Percentiles rank a stretch among this genome's conserved stretches.
Conservation (phyloP, 257 asterid genomes). For the Nicotiana noctiflora region DNA sequence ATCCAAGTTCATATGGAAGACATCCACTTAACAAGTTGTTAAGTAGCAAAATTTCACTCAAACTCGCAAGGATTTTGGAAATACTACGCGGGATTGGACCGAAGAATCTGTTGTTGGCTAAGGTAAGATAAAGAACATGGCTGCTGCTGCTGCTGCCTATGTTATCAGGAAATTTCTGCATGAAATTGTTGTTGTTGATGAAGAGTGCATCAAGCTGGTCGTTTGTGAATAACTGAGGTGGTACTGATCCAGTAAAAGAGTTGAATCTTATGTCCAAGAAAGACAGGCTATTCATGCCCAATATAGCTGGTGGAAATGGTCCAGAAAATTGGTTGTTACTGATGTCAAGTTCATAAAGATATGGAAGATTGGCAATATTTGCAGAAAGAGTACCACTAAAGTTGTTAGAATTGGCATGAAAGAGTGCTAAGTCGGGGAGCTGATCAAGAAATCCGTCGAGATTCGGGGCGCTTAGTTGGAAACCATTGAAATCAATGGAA, state of each 20-base stretch:
- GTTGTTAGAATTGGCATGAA: slow-evolving; percentile 67
- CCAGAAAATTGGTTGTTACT: slow-evolving; percentile 67
- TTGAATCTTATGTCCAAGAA: slow-evolving; percentile 63
- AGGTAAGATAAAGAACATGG: slow-evolving; percentile 29
- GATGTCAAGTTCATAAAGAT: slow-evolving; percentile 57
- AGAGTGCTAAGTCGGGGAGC: slow-evolving; percentile 63
- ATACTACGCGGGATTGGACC: slow-evolving; percentile 54
- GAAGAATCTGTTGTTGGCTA: slow-evolving; percentile 56
- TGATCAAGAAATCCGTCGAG: slow-evolving; percentile 57
- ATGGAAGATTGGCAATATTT: slow-evolving; percentile 33
- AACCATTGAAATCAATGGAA: slow-evolving; percentile 66
- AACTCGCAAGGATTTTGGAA: slow-evolving; percentile 8
- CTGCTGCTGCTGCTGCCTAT: slow-evolving; percentile 8
- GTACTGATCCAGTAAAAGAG: slow-evolving; percentile 49
- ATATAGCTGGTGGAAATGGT: slow-evolving; percentile 37
- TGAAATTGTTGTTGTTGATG: slow-evolving; percentile 53
- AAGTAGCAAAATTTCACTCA: slow-evolving; percentile 39
- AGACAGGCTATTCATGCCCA: slow-evolving; percentile 35
- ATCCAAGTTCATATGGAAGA: slow-evolving; percentile 48
- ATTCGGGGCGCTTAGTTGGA: slow-evolving; percentile 47
- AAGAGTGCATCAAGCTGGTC: slow-evolving; percentile 39
- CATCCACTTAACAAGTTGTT: slow-evolving; percentile 53
- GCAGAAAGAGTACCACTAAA: slow-evolving; percentile 44
- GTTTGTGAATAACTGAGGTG: slow-evolving; percentile 36
- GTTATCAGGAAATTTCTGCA: slow-evolving; percentile 35